These are phyloP conservation scores for Tulasnella sp. DNA, from an alignment of 768 basidiomycete species.

Conservation along the genomic window DNA sequence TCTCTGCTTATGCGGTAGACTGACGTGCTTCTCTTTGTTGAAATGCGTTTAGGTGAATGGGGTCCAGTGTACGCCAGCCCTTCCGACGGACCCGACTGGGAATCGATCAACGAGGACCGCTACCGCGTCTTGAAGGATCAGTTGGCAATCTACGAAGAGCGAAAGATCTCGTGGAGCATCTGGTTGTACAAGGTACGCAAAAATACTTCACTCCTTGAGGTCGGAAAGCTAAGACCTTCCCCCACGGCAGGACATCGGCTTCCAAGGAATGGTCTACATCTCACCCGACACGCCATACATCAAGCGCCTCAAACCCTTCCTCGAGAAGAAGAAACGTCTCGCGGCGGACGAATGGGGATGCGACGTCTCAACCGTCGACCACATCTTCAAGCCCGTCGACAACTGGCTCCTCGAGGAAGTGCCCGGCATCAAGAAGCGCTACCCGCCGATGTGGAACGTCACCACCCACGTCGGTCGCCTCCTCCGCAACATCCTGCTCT, in stretches of 20 bases:
- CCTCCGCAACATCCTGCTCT: slow-evolving; percentile 33
- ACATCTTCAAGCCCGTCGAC: slow-evolving; percentile 30
- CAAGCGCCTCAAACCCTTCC: slow-evolving; percentile 34
- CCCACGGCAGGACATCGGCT: slow-evolving; percentile 31
- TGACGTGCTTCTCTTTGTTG: not conserved
- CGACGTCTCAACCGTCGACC: slow-evolving; percentile 31
- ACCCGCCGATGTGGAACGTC: slow-evolving; percentile 35
- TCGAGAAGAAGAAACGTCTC: slow-evolving; percentile 37
- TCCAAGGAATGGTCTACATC: slow-evolving; percentile 35
- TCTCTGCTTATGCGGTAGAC: no score
- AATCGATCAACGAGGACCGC: slow-evolving; percentile 55
- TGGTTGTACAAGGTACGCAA: slow-evolving; percentile 61
- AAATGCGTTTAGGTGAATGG: slow-evolving; percentile 53
- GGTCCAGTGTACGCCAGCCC: slow-evolving; percentile 74
- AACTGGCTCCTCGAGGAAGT: slow-evolving; percentile 28
- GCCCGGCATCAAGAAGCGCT: slow-evolving; percentile 29
- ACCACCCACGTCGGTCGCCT: slow-evolving; percentile 28
- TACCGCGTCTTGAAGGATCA: slow-evolving; percentile 67
- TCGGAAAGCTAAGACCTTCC: not conserved
- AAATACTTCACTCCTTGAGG: not conserved
- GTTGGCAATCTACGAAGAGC: slow-evolving; percentile 59
- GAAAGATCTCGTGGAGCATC: slow-evolving; percentile 55
- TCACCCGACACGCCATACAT: slow-evolving; percentile 36
- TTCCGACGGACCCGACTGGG: slow-evolving; percentile 49
- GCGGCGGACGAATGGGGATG: slow-evolving; percentile 37